These are phyloP conservation scores for Hypsizygus ulmarius DNA, from an alignment of 1,284 basidiomycete species.

Conservation along the genomic window DNA sequence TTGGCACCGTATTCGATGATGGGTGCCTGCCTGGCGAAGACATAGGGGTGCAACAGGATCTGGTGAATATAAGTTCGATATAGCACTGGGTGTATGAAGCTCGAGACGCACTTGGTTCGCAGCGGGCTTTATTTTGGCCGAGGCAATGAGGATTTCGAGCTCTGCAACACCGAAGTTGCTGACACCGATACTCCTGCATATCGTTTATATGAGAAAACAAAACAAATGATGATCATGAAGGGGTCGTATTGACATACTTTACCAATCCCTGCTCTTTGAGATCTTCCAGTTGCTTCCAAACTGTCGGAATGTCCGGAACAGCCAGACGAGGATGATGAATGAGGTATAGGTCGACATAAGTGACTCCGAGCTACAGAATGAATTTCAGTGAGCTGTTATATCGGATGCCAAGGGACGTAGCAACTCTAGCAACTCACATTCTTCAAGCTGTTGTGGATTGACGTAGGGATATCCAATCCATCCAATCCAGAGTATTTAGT, in stretches of 20 bases:
- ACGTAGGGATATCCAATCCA: conserved; percentile 49
- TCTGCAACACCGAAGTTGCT: conserved; percentile 65
- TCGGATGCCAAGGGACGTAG: too few species aligned
- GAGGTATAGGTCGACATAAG: conserved; percentile 71
- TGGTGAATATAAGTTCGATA: conserved; percentile 23
- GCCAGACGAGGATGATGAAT: conserved; percentile 56
- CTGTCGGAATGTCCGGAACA: conserved; percentile 50
- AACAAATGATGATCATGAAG: background rate
- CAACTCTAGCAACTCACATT: conserved; percentile 46
- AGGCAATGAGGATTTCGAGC: conserved; percentile 52
- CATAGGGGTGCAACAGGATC: conserved; percentile 71
- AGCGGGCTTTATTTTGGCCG: conserved; percentile 59
- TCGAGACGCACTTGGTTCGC: conserved; percentile 60
- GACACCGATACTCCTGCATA: conserved; percentile 67
- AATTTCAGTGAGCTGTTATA: background rate
- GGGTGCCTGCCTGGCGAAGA: conserved; percentile 52
- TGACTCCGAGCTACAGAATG: conserved; percentile 51
- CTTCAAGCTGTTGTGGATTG: conserved; percentile 54
- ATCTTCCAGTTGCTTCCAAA: conserved; percentile 63
- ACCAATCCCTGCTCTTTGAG: conserved; percentile 54
- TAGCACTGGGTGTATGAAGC: background rate
- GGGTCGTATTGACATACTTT: conserved; percentile 38
- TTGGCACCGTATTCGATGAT: conserved; percentile 55
- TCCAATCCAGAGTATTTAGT: conserved; percentile 61
- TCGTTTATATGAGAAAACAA: background rate